Evolutionary conservation across 495 filamentous ascomycete species (phyloP), one percentile per base, ranked within the genome.

Genomic region (Lentithecium fluviatile): DNA sequence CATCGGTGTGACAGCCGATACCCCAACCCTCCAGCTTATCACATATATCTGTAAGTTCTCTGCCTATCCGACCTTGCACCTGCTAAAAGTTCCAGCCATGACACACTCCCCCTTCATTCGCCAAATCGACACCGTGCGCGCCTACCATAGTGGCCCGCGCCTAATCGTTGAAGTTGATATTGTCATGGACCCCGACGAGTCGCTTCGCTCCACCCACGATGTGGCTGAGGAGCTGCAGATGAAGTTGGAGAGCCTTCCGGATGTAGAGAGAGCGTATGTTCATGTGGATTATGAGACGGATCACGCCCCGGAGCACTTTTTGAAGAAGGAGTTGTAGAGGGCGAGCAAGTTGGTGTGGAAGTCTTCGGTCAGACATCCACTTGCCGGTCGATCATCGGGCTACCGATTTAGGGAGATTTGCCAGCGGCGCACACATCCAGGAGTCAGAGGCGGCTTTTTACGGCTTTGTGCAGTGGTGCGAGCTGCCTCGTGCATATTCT

Each of bases 211-310:
- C 21, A 96, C 92, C 0, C 94, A 98, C 72, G 94, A 98, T 68
- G 82, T 97, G 6, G 94, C 94, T 0, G 94, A 98, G 75, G 91
- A 86, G 69, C 79, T 98, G 60, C 94, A 98, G 80, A 88, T 88
- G 52, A 97, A 97, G 77, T 78, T 98, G 4, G 94, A 98, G 82
- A 87, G 84, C 37, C 73, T 98, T 63, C 94, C 95, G 4, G 85
- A 96, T 71, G 86, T 98, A 2, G 94, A 97, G 80, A 76, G 94
- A 60, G 90, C 91, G 0, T 98, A 97, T 75, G 94, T 97, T 13
- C 94, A 98, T 74, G 91, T 97, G 15, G 94, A 98, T 70, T 97
- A 93, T 65, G 94, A 98, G 79, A 92, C 91, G 6, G 91, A 87
- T n/a, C 94, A 98, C 73, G 95, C 96, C 76, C 94, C 94, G 10